A percentile compares a stretch with the other conserved stretches of the same genome.
These are phyloP conservation scores for Sugiyamaella neomexicana DNA, from an alignment of 1,139 yeast species.

Conservation along the genomic window DNA sequence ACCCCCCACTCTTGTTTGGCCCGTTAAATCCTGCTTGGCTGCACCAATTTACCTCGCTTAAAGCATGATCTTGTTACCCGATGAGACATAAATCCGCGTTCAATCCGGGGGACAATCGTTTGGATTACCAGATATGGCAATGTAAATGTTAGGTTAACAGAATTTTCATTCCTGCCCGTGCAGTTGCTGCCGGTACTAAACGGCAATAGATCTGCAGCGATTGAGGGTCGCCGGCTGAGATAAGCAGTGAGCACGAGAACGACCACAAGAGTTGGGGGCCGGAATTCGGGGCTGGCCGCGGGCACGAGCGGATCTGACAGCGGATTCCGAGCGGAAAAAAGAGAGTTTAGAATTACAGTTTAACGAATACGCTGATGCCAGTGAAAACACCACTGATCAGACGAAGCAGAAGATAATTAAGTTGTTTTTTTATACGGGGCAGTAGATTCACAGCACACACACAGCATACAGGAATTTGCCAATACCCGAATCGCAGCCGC, in stretches of 20 bases:
- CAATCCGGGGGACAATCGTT: conserved; percentile 12
- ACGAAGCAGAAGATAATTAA: no score
- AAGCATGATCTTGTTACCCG: conserved; percentile 1
- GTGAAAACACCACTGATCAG: no score
- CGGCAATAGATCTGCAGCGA: background rate
- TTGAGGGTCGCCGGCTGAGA: background rate
- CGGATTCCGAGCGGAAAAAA: no score
- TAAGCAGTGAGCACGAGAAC: background rate
- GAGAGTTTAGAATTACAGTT: no score
- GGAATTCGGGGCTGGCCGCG: no score
- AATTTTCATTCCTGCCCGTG: background rate
- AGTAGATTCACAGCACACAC: no score
- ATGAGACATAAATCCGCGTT: conserved; percentile 1
- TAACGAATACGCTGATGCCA: no score
- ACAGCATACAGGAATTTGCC: no score
- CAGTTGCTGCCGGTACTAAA: background rate
- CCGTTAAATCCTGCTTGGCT: background rate
- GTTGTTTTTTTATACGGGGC: no score
- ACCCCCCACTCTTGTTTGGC: conserved; percentile 6
- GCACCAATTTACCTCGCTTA: conserved; percentile 10
- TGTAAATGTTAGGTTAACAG: conserved; percentile 8
- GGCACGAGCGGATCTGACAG: no score
- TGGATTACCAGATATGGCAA: conserved; percentile 2
- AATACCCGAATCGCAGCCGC: no score
- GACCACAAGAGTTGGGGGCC: background rate